Percentiles rank a stretch among this genome's conserved stretches.
Conservation (phyloP, 192 early-diverging fungal genomes). For the Coemansia sp. region DNA sequence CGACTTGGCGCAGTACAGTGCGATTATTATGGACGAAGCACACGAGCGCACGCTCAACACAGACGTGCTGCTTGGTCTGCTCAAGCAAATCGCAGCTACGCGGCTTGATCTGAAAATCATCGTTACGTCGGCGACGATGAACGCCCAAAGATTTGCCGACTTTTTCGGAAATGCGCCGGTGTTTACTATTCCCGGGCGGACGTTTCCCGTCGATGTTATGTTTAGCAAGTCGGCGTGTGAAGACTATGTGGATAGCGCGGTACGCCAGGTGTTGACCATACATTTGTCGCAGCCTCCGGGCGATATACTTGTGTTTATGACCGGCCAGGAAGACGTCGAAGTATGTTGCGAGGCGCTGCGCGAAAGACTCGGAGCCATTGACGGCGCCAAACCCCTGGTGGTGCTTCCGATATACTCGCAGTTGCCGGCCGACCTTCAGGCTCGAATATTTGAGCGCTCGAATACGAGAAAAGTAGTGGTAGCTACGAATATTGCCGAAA, state of each 20-base stretch:
- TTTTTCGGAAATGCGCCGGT: constrained; percentile 93
- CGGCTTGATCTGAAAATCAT: constrained; percentile 93
- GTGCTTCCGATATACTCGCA: constrained; percentile 94
- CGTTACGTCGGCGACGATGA: constrained; percentile 94
- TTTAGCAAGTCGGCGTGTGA: constrained; percentile 92
- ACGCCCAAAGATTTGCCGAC: constrained; percentile 88
- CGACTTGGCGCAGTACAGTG: constrained; percentile 80
- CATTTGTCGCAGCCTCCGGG: constrained; percentile 92
- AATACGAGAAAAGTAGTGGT: constrained; percentile 88
- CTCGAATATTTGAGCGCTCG: constrained; percentile 92
- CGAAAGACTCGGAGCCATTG: constrained; percentile 68
- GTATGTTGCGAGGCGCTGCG: constrained; percentile 69
- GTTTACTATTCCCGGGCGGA: constrained; percentile 93
- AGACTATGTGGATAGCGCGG: constrained; percentile 93
- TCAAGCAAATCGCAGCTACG: constrained; percentile 76
- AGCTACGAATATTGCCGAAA: constrained; percentile 99
- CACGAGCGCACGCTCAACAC: constrained; percentile 97
- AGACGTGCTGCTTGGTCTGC: constrained; percentile 91
- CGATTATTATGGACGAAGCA: constrained; percentile 95
- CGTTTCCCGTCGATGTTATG: constrained; percentile 91
- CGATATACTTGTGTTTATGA: constrained; percentile 93
- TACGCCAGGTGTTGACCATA: constrained; percentile 93
- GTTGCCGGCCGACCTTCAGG: constrained; percentile 92
- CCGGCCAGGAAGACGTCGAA: constrained; percentile 99
- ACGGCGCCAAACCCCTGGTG: constrained; percentile 66